Evolutionary conservation across 169 alveolate genomes (phyloP), one percentile per base, ranked within the genome.

Genomic region (Babesia ovata): DNA sequence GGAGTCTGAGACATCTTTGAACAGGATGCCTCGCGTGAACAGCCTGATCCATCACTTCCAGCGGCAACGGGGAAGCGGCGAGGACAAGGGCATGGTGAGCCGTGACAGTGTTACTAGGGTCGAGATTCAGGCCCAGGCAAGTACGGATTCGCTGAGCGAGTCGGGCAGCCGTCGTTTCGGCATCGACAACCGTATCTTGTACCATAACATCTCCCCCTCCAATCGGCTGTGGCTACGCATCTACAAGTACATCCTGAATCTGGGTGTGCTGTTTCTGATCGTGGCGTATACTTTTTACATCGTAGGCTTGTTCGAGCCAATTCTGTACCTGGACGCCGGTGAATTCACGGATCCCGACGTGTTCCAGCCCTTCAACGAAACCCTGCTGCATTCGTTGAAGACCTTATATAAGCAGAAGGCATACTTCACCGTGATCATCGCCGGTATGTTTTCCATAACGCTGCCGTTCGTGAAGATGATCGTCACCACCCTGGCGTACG

Each of bases 401-500:
- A 83, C 90, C 2, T 45, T 83, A 48, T 74, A 70, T 50, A 0
- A 36, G 12, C 90, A 83, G 58, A 26, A 63, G 49, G 82, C 90
- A 10, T 83, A 75, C 48, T 49, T 75, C 46, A 75, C 84, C 28
- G 76, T 83, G 6, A 22, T 49, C 36, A 56, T 83, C 12, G 86
- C 84, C 42, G 59, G 62, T 29, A 26, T 56, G 22, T 83, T 83
- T 58, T 83, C 90, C 12, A 26, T 83, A 1, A 22, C 72, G 49
- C 77, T 83, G 28, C 90, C 90, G 11, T 83, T 83, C 50, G 76
- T 75, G 28, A 83, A 83, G 61, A 74, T 83, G 81, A 17, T 75
- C 12, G 82, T 79, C 21, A 71, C 79, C 9, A 4, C 59, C 13
- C 10, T 75, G 19, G 70, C 81, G 10, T 75, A 65, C 49, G 46